These are phyloP conservation scores for Herpotrichia juniperi DNA, from an alignment of 2,329 filamentous ascomycete species.

Conservation along the genomic window DNA sequence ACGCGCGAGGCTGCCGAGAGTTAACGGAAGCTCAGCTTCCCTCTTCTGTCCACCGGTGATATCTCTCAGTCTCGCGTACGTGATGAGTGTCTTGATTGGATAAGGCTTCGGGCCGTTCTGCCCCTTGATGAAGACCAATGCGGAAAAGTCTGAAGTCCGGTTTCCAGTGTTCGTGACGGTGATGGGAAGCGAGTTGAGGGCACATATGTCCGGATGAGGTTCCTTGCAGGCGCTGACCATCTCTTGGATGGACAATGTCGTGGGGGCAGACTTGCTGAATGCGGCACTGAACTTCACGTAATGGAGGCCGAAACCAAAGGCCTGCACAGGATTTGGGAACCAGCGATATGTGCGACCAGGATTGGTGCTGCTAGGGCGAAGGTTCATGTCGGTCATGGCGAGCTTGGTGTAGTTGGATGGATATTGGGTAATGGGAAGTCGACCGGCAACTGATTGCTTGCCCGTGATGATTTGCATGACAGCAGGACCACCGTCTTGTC, in stretches of 20 bases:
- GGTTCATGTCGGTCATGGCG: conserved; percentile 62
- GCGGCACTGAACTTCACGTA: conserved; percentile 60
- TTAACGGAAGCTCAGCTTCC: conserved; percentile 51
- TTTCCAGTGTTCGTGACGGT: conserved; percentile 56
- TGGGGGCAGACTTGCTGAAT: no score
- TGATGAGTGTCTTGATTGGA: conserved; percentile 60
- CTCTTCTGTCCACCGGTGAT: conserved; percentile 44
- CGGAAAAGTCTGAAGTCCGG: conserved; percentile 59
- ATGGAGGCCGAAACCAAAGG: conserved; percentile 64
- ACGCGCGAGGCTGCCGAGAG: conserved; percentile 57
- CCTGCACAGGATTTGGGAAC: conserved; percentile 59
- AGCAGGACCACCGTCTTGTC: conserved; percentile 64
- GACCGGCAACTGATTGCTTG: conserved; percentile 58
- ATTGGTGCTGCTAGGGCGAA: conserved; percentile 54
- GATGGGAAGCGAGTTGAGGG: conserved; percentile 50
- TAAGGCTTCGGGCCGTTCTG: conserved; percentile 57
- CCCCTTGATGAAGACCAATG: conserved; percentile 58
- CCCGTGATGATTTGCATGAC: conserved; percentile 63
- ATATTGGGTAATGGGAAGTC: conserved; percentile 64
- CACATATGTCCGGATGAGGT: conserved; percentile 50
- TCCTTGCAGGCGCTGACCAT: conserved; percentile 21
- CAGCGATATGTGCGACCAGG: conserved; percentile 67
- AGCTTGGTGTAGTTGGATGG: conserved; percentile 56
- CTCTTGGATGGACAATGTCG: no score
- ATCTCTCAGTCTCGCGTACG: conserved; percentile 54